These are phyloP conservation scores for Epichloe typhina DNA, from an alignment of 2,329 filamentous ascomycete species.

Conservation along the genomic window DNA sequence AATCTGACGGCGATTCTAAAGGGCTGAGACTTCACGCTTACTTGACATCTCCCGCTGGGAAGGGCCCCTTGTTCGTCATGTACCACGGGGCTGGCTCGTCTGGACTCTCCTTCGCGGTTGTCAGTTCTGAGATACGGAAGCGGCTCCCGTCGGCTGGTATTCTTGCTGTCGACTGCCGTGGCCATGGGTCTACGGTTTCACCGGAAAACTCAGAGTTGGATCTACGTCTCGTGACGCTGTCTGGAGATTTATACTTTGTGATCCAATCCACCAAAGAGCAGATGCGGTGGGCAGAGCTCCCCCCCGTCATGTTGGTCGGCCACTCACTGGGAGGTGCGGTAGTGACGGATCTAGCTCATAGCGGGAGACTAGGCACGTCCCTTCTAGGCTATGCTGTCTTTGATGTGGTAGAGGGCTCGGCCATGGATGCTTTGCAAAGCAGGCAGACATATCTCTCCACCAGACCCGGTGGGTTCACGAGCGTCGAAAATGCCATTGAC, in stretches of 20 bases:
- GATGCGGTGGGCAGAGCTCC: slow-evolving; percentile 62
- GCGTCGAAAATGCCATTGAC: slow-evolving; percentile 67
- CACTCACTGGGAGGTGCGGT: slow-evolving; percentile 91
- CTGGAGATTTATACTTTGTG: slow-evolving; percentile 57
- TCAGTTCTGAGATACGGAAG: slow-evolving; percentile 65
- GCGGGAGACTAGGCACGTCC: slow-evolving; percentile 48
- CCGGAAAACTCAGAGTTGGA: slow-evolving; percentile 34
- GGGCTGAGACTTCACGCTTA: slow-evolving; percentile 69
- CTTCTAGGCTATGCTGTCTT: slow-evolving; percentile 80
- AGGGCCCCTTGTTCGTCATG: slow-evolving; percentile 75
- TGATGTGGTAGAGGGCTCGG: slow-evolving; percentile 91
- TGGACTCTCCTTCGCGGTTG: slow-evolving; percentile 77
- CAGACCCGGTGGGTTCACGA: slow-evolving; percentile 66
- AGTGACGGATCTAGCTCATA: slow-evolving; percentile 69
- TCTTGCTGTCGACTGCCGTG: slow-evolving; percentile 72
- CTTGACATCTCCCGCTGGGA: slow-evolving; percentile 63
- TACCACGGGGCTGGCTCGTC: slow-evolving; percentile 94
- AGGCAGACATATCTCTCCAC: slow-evolving; percentile 88
- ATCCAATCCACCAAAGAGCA: slow-evolving; percentile 51
- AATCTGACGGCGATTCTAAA: slow-evolving; percentile 25
- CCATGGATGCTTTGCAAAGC: slow-evolving; percentile 84
- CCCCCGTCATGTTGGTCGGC: slow-evolving; percentile 72
- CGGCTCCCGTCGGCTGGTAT: slow-evolving; percentile 69
- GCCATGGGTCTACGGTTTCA: slow-evolving; percentile 63
- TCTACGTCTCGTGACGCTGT: slow-evolving; percentile 59